A percentile compares a stretch with the other conserved stretches of the same genome.
These are phyloP conservation scores for Fusarium compactum DNA, from an alignment of 2,329 filamentous ascomycete species.

Conservation along the genomic window DNA sequence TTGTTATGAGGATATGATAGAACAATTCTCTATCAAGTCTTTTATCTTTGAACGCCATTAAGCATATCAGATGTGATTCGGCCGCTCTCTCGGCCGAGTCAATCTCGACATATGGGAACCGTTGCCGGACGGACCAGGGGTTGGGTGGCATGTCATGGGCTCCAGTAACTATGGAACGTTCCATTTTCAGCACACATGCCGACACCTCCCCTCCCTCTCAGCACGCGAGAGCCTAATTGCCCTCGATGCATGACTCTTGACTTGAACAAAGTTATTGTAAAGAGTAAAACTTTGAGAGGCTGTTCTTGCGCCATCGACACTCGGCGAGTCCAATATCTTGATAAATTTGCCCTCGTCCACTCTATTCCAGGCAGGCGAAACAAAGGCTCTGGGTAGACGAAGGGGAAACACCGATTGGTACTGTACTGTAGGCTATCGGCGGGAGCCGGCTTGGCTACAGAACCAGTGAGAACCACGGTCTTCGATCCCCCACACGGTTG, in stretches of 20 bases:
- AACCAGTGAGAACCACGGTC: slow-evolving; percentile 22
- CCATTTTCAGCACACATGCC: slow-evolving; percentile 29
- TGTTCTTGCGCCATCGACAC: background rate
- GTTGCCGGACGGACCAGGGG: slow-evolving; percentile 25
- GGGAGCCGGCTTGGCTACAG: slow-evolving; percentile 33
- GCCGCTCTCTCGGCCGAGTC: slow-evolving; percentile 37
- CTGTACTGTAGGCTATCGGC: slow-evolving; percentile 35
- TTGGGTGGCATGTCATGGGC: slow-evolving; percentile 31
- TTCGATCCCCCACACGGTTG: slow-evolving; percentile 18
- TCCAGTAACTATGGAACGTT: slow-evolving; percentile 40
- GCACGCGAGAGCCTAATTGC: slow-evolving; percentile 1
- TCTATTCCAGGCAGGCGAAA: slow-evolving; percentile 2
- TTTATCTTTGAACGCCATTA: slow-evolving; percentile 2
- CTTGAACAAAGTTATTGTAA: background rate
- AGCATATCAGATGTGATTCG: slow-evolving; percentile 16
- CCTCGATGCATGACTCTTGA: background rate
- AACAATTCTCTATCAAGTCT: background rate
- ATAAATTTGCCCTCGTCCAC: background rate
- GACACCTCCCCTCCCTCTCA: background rate
- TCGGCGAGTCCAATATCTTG: background rate
- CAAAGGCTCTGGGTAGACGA: slow-evolving; percentile 12
- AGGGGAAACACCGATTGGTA: slow-evolving; percentile 14
- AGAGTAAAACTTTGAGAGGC: background rate
- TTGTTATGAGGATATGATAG: background rate
- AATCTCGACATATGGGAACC: slow-evolving; percentile 10